Percentiles rank a stretch among this genome's conserved stretches.
Conservation (phyloP, 2,329 filamentous ascomycete species). For the Endocalyx cinctus region DNA sequence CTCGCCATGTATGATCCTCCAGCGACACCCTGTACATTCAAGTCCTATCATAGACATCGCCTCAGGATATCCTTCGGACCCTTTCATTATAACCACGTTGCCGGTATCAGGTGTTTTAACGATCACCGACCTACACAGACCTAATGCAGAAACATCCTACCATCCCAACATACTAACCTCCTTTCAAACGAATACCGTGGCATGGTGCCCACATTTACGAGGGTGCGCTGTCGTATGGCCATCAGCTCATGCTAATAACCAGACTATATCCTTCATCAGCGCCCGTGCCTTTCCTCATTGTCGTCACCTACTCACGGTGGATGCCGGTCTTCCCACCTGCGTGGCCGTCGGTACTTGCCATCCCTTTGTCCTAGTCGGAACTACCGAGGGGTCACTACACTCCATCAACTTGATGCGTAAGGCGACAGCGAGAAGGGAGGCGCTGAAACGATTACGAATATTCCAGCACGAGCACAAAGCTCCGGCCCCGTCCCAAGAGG, state of each 20-base stretch:
- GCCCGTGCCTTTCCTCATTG: conserved; percentile 48
- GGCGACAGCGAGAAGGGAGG: conserved; percentile 36
- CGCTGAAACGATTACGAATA: conserved; percentile 38
- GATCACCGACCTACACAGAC: conserved; percentile 48
- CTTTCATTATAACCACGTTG: conserved; percentile 50
- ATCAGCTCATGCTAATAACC: conserved; percentile 48
- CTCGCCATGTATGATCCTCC: conserved; percentile 42
- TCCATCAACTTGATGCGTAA: conserved; percentile 40
- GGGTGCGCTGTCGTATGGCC: conserved; percentile 51
- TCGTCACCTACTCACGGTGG: conserved; percentile 46
- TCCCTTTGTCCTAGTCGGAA: conserved; percentile 50
- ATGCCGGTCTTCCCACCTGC: conserved; percentile 46
- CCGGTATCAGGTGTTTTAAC: conserved; percentile 51
- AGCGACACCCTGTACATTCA: conserved; percentile 49
- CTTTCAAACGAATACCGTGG: conserved; percentile 49
- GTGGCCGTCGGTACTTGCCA: conserved; percentile 47
- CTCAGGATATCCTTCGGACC: conserved; percentile 52
- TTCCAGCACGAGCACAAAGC: conserved; percentile 52
- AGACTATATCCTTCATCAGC: conserved; percentile 49
- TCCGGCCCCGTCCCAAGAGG: conserved; percentile 18
- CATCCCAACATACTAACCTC: conserved; percentile 45
- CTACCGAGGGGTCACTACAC: conserved; percentile 50
- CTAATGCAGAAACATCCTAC: conserved; percentile 49
- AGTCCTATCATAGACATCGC: conserved; percentile 50
- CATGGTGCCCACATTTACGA: conserved; percentile 51